Base-by-base conservation (phyloP, 2,329 filamentous ascomycete species). In the Penicillium sclerotiorum region DNA sequence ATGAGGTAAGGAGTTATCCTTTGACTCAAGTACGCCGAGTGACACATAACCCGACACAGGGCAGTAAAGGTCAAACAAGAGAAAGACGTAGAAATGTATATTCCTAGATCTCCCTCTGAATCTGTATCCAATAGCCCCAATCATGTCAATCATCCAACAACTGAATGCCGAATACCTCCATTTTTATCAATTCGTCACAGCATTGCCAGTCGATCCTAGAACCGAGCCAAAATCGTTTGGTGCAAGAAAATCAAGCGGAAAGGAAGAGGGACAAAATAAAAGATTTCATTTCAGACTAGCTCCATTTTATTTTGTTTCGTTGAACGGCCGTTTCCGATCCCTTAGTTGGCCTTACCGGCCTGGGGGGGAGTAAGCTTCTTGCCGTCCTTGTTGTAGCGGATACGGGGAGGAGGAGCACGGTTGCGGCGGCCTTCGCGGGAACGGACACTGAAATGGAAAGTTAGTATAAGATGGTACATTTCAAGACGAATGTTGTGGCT, bases 351-450 rank as follows among this genome's bases (percentile, higher is more conserved):
- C 81, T 89, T 90, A 71, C 83, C 82, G 66, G 82, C 81, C 80
- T 90, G 86, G 74, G 88, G 88, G 65, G 93, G 91, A 77, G 87
- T 88, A 76, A 99, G 87, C 89, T 99, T 99, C 91, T 99, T 99
- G 84, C 92, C 93, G 75, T 99, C 94, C 88, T 97, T 96, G 89
- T 99, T 99, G 90, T 95, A 99, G 73, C 94, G 85, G 72, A 99
- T 92, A 76, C 94, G 87, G 74, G 94, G 94, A 68, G 94, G 94
- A 72, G 94, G 95, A 71, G 93, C 93, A 78, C 94, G 90, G 90
- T 99, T 99, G 81, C 94, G 94, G 78, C 94, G 93, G 71, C 95
- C 94, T 74, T 89, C 92, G 68, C 89, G 86, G 66, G 94, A 99
- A 73, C 94, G 94, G 77, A 99, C 94, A 87, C 94, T 97, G 70